phyloP scores from a whole-genome alignment of 805 yeast species.

The Candida saitoana region DNA sequence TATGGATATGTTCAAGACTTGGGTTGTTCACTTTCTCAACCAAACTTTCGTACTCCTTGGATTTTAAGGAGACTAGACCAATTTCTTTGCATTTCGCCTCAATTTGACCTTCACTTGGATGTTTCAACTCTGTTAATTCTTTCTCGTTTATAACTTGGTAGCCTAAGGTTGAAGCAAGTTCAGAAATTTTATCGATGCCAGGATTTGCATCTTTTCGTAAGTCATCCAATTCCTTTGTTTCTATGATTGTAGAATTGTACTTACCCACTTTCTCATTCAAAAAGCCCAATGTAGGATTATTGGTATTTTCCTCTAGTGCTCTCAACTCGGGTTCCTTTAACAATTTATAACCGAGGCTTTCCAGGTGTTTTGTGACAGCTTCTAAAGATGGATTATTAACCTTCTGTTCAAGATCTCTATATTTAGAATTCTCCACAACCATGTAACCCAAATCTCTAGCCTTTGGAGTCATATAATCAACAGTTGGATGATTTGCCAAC shows the following conservation, averaged over 20 bases:
- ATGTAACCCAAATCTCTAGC: conserved; percentile 13
- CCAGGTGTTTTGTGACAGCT: not conserved
- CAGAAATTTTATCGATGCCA: not conserved
- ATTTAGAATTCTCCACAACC: conserved; percentile 8
- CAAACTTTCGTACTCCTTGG: not conserved
- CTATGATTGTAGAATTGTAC: conserved; percentile 12
- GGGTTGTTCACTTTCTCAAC: conserved; percentile 11
- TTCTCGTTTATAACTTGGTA: not conserved
- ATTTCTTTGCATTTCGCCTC: not conserved
- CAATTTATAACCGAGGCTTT: conserved; percentile 8
- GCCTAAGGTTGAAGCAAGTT: not conserved
- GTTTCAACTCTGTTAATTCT: conserved; percentile 9
- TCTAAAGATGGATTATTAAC: conserved; percentile 7
- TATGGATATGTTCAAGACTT: conserved; percentile 11
- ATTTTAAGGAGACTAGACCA: conserved; percentile 33
- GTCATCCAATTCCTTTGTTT: conserved; percentile 10
- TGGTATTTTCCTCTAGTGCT: conserved; percentile 3
- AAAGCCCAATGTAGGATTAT: conserved; percentile 28
- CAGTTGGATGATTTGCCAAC: conserved; percentile 20
- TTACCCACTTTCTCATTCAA: conserved; percentile 16
- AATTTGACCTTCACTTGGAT: conserved; percentile 17
- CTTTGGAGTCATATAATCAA: conserved; percentile 12
- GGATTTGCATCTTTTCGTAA: conserved; percentile 6
- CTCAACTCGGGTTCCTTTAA: conserved; percentile 1
- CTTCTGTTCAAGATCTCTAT: conserved; percentile 5